Conservation (phyloP, 1,284 basidiomycete species). For the Abortiporus biennis region DNA sequence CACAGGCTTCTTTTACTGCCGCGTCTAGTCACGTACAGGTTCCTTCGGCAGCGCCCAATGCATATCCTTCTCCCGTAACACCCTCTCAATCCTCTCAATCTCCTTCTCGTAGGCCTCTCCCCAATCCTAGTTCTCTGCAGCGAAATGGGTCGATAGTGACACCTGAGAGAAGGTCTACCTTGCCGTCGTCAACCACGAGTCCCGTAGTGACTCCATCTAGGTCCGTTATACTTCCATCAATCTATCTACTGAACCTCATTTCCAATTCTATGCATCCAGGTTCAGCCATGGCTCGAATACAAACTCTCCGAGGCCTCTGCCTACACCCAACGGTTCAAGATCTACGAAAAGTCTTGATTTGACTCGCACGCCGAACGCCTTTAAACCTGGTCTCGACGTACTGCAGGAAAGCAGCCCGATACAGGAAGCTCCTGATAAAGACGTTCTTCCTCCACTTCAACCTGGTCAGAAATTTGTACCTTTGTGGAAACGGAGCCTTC, state of each 20-base stretch:
- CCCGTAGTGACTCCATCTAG: constrained; percentile 1
- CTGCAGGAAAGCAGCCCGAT: background rate
- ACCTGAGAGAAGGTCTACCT: background rate
- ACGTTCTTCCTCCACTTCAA: constrained; percentile 1
- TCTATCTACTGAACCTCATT: background rate
- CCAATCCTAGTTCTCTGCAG: constrained; percentile 14
- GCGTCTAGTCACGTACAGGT: background rate
- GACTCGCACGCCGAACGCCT: background rate
- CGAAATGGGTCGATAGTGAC: constrained; percentile 7
- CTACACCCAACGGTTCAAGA: background rate
- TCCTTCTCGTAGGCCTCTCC: constrained; percentile 16
- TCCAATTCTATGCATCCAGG: background rate
- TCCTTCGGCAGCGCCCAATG: constrained; percentile 7
- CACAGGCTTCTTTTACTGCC: background rate
- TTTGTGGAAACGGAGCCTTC: constrained; percentile 24
- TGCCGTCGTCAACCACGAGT: background rate
- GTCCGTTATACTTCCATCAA: background rate
- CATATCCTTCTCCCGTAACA: constrained; percentile 16
- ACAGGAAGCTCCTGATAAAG: background rate
- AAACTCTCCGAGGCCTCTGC: constrained; percentile 2
- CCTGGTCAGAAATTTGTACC: constrained; percentile 24
- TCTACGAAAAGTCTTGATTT: constrained; percentile 1
- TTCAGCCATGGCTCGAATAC: too few relatives aligned
- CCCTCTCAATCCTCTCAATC: constrained; percentile 11
- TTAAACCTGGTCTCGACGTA: background rate